These are phyloP conservation scores for Naganishia vaughanmartiniae DNA, from an alignment of 768 basidiomycete genomes.

Conservation along the genomic window DNA sequence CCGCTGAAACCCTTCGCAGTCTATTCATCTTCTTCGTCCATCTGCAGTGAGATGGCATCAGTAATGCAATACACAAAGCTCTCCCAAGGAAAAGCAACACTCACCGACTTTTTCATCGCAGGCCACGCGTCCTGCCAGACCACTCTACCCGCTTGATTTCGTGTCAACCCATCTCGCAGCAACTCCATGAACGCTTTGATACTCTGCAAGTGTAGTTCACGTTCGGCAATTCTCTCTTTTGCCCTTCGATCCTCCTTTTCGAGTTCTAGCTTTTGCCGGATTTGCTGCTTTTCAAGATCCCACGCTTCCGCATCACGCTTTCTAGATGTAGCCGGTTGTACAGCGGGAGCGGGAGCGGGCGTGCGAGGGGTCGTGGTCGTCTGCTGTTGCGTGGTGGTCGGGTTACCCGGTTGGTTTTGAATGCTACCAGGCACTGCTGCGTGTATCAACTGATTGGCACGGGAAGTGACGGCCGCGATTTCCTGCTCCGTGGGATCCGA, in stretches of 20 bases:
- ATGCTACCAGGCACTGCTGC: neutral
- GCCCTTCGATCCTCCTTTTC: constrained; percentile 11
- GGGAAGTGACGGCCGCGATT: neutral
- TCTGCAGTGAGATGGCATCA: neutral
- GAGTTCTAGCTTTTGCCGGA: constrained; percentile 8
- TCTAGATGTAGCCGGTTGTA: neutral
- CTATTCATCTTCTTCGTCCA: constrained; percentile 18
- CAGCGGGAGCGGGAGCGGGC: no score
- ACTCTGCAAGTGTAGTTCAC: constrained; percentile 16
- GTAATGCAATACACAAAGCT: neutral
- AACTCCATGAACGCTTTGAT: constrained; percentile 20
- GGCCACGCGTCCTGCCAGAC: constrained; percentile 6
- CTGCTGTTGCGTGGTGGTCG: neutral
- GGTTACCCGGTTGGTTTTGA: neutral
- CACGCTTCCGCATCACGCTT: constrained; percentile 19
- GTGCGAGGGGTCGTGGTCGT: neutral
- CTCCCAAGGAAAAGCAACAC: neutral
- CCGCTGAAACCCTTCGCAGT: neutral
- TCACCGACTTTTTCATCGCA: constrained; percentile 5
- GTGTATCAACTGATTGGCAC: constrained; percentile 10
- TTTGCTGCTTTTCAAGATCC: constrained; percentile 20
- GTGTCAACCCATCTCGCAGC: constrained; percentile 15
- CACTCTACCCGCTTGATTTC: neutral
- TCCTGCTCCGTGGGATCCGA: constrained; percentile 1
- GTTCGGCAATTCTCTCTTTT: constrained; percentile 6